These are phyloP conservation scores for Cucurbitaria berberidis DNA, from an alignment of 2,329 filamentous ascomycete species.

Conservation along the genomic window DNA sequence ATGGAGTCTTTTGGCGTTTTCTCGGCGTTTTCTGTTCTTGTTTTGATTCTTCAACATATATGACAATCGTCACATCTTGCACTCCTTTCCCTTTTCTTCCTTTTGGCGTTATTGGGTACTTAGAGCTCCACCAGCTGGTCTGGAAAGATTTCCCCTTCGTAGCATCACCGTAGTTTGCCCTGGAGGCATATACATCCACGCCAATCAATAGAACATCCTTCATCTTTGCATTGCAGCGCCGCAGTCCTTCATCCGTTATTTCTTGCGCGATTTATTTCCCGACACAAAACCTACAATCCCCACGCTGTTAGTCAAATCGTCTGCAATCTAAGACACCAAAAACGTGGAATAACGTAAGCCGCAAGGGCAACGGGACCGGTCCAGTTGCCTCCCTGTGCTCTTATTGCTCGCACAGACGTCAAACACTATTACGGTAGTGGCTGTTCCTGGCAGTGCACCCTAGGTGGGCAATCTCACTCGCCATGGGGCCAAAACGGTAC, in stretches of 20 bases:
- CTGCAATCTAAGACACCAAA: conserved; percentile 1
- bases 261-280: conserved; percentile 21
- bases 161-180: not conserved
- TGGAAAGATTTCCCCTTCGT: not conserved
- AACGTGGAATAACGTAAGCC: conserved; percentile 15
- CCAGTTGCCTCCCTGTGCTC: not conserved
- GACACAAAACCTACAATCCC: conserved; percentile 29
- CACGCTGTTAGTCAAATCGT: conserved; percentile 9
- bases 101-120: not conserved
- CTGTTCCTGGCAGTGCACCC: conserved; percentile 13
- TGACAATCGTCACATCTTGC: not conserved
- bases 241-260: not conserved
- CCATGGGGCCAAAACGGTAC: not conserved
- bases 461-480: not conserved
- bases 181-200: not conserved
- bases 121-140: not conserved
- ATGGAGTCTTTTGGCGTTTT: conserved; percentile 8
- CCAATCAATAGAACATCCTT: no score
- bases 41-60: not conserved
- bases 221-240: no score
- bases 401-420: conserved; percentile 13
- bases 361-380: not conserved
- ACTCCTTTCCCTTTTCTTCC: not conserved
- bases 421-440: conserved; percentile 33
- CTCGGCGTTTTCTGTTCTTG: not conserved